These are phyloP conservation scores for Phytophthora cajani DNA, from an alignment of 352 stramenopile species.

Conservation along the genomic window DNA sequence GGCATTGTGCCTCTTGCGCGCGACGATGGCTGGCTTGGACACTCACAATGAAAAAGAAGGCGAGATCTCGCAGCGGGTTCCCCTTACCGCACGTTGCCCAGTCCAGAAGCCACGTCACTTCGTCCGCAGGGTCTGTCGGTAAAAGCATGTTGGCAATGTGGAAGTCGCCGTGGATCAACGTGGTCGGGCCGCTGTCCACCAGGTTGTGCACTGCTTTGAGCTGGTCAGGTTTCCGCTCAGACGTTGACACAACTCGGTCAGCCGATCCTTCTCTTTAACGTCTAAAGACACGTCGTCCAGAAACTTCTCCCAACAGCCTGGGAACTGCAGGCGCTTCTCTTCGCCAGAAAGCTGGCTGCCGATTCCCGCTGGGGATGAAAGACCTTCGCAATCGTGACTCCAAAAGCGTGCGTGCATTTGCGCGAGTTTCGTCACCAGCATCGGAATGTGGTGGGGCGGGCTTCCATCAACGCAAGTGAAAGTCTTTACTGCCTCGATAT, in stretches of 20 bases:
- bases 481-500: slow-evolving; percentile 51
- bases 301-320: slow-evolving; percentile 58
- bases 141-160: slow-evolving; percentile 84
- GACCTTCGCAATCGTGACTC: slow-evolving; percentile 46
- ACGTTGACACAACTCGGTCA: slow-evolving; percentile 53
- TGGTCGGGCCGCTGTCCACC: slow-evolving; percentile 57
- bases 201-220: slow-evolving; percentile 58
- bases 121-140: slow-evolving; percentile 26
- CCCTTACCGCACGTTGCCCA: slow-evolving; percentile 81
- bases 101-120: slow-evolving; percentile 72
- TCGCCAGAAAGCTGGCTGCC: slow-evolving; percentile 67
- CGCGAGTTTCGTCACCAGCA: slow-evolving; percentile 59
- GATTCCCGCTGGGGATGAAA: slow-evolving; percentile 67
- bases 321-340: slow-evolving; percentile 72
- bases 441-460: slow-evolving; percentile 48
- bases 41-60: slow-evolving; percentile 87
- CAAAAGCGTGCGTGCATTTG: slow-evolving; percentile 73
- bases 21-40: slow-evolving; percentile 57
- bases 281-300: slow-evolving; percentile 59
- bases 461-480: slow-evolving; percentile 76
- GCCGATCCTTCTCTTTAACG: slow-evolving; percentile 25
- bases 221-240: slow-evolving; percentile 47
- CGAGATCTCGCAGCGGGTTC: slow-evolving; percentile 80
- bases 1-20: slow-evolving; percentile 40
- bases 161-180: slow-evolving; percentile 84